Evolutionary conservation across 2,329 filamentous ascomycete genomes (phyloP).

Genomic region (Tolypocladium pustulatum): DNA sequence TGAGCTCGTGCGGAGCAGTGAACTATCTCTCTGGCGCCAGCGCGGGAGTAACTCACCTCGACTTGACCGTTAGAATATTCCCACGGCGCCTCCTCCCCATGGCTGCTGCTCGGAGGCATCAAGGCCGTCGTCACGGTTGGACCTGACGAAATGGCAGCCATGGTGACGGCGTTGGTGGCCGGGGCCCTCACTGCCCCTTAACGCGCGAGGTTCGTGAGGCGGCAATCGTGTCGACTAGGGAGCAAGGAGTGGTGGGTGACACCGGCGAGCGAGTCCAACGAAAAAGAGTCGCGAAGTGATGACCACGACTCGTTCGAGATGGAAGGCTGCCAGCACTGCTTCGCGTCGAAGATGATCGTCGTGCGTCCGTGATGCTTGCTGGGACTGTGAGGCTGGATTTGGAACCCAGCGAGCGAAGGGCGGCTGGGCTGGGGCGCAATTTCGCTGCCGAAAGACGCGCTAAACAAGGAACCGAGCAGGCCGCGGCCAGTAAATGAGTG

Average conservation of each 20-base stretch:
- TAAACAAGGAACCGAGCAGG: not conserved
- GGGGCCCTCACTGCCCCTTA: slow-evolving; percentile 18
- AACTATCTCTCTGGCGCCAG: not conserved
- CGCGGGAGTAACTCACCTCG: slow-evolving; percentile 23
- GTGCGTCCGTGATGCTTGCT: not conserved
- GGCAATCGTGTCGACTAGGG: not conserved
- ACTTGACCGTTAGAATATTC: slow-evolving; percentile 20
- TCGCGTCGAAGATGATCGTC: not conserved
- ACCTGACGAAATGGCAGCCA: slow-evolving; percentile 42
- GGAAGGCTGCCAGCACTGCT: not conserved
- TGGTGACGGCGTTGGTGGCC: slow-evolving; percentile 16
- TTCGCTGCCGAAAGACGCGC: not conserved
- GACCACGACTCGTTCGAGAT: not conserved
- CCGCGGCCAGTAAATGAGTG: not conserved
- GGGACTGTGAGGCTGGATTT: not conserved
- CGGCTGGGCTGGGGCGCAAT: not conserved
- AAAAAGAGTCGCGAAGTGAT: not conserved
- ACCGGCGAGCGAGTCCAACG: not conserved
- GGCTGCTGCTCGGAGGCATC: slow-evolving; percentile 36
- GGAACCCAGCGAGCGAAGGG: not conserved
- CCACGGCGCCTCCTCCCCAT: slow-evolving; percentile 37
- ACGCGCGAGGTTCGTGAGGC: slow-evolving; percentile 1
- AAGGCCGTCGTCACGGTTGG: slow-evolving; percentile 34
- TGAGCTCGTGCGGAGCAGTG: not conserved
- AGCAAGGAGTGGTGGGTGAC: not conserved